A percentile compares a stretch with the other conserved stretches of the same genome.
Conservation (phyloP, 352 stramenopile species). For the Phytopythium sindhum region DNA sequence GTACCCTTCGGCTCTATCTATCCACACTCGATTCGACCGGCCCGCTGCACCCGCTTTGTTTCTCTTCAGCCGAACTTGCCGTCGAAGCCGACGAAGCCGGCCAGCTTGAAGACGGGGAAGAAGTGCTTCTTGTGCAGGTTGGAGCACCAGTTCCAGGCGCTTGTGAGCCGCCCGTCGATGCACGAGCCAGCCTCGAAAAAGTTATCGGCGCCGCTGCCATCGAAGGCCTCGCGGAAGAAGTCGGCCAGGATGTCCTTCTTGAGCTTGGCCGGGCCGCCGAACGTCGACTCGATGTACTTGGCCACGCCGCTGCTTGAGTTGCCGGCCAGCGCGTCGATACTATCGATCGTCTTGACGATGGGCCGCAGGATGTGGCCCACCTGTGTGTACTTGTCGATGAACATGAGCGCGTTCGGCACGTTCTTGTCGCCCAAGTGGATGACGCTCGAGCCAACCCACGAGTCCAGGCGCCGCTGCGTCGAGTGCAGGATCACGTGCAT, state of each 20-base stretch:
- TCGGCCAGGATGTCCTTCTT: slow-evolving; percentile 92
- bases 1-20: not conserved
- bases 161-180: slow-evolving; percentile 96
- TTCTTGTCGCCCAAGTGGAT: slow-evolving; percentile 98
- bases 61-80: slow-evolving; percentile 88
- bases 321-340: slow-evolving; percentile 53
- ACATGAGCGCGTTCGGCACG: slow-evolving; percentile 97
- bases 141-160: slow-evolving; percentile 98
- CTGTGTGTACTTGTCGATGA: slow-evolving; percentile 99
- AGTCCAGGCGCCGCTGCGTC: slow-evolving; percentile 66
- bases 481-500: slow-evolving; percentile 94
- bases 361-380: slow-evolving; percentile 84
- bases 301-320: slow-evolving; percentile 42
- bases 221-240: slow-evolving; percentile 96
- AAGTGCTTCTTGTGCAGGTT: slow-evolving; percentile 92
- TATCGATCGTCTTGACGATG: slow-evolving; percentile 86
- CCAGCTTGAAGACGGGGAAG: slow-evolving; percentile 96
- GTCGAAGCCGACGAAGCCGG: slow-evolving; percentile 96
- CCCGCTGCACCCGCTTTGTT: not conserved
- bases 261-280: slow-evolving; percentile 82
- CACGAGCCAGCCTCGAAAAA: slow-evolving; percentile 95
- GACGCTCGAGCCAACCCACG: slow-evolving; percentile 93
- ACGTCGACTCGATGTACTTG: slow-evolving; percentile 72
- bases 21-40: not conserved
- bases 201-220: slow-evolving; percentile 93